Evolutionary conservation across 2,329 filamentous ascomycete species (phyloP).

Genomic region (Xylariales sp.): DNA sequence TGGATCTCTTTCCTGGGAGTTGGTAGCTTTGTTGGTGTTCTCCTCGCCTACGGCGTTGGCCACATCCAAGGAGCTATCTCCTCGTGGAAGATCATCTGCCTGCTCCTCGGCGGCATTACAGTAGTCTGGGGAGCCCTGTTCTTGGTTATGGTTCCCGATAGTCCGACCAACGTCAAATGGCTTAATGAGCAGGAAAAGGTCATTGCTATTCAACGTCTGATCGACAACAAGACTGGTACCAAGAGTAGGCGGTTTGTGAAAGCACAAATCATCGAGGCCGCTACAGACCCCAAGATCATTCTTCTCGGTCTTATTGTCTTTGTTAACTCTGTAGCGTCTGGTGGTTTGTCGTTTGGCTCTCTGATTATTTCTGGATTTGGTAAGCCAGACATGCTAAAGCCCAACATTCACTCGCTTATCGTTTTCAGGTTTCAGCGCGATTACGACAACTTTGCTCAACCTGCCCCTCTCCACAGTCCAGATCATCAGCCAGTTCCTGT

Average conservation of each 20-base stretch:
- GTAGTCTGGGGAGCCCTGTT: slow-evolving; percentile 17
- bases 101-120: slow-evolving; percentile 24
- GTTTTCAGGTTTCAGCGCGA: not conserved
- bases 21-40: slow-evolving; percentile 18
- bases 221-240: slow-evolving; percentile 6
- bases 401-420: no score
- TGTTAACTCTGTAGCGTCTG: not conserved
- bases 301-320: not conserved
- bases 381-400: no score
- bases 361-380: not conserved
- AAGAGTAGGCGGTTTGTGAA: not conserved
- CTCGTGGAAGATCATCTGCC: slow-evolving; percentile 24
- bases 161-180: slow-evolving; percentile 20
- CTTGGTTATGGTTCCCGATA: slow-evolving; percentile 20
- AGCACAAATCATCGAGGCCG: not conserved
- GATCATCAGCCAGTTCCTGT: not conserved
- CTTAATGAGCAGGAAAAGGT: slow-evolving; percentile 14
- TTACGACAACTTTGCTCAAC: not conserved
- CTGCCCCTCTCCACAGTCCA: not conserved
- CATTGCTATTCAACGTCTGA: slow-evolving; percentile 20
- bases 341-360: not conserved
- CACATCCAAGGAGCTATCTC: slow-evolving; percentile 20
- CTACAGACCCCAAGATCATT: not conserved
- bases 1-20: no score
- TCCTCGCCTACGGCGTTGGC: slow-evolving; percentile 23